Percentiles rank a stretch among this genome's conserved stretches.
These are phyloP conservation scores for Pyrenochaeta sp. DNA, from an alignment of 2,329 filamentous ascomycete species.

Conservation along the genomic window DNA sequence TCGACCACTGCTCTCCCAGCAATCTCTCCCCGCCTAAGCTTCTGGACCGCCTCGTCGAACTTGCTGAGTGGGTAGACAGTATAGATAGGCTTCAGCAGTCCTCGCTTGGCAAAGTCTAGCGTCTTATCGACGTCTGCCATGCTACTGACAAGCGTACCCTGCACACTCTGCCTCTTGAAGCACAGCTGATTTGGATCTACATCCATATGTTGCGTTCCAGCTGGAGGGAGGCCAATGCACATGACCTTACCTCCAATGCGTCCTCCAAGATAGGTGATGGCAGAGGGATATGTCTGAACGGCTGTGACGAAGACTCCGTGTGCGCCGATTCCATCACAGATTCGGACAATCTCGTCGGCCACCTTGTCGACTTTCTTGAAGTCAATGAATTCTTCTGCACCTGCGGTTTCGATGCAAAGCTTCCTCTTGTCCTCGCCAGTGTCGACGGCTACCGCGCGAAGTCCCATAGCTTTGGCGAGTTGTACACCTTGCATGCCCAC, in stretches of 20 bases:
- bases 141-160: slow-evolving; percentile 54
- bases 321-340: slow-evolving; percentile 47
- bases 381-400: slow-evolving; percentile 49
- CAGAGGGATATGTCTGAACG: slow-evolving; percentile 40
- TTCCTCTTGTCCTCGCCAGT: slow-evolving; percentile 46
- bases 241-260: slow-evolving; percentile 61
- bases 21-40: slow-evolving; percentile 58
- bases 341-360: slow-evolving; percentile 41
- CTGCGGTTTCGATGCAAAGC: slow-evolving; percentile 39
- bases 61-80: slow-evolving; percentile 57
- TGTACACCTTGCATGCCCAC: slow-evolving; percentile 66
- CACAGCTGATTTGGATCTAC: slow-evolving; percentile 45
- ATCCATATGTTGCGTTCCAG: slow-evolving; percentile 38
- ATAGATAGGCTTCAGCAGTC: slow-evolving; percentile 58
- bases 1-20: slow-evolving; percentile 62
- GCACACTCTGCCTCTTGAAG: slow-evolving; percentile 45
- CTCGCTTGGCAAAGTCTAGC: slow-evolving; percentile 58
- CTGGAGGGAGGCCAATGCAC: slow-evolving; percentile 57
- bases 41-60: slow-evolving; percentile 60
- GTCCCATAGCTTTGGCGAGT: slow-evolving; percentile 50
- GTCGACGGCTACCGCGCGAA: slow-evolving; percentile 47
- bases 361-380: slow-evolving; percentile 45
- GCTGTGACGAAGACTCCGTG: slow-evolving; percentile 51
- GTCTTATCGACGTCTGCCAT: slow-evolving; percentile 58
- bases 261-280: slow-evolving; percentile 48